Base-by-base conservation (phyloP, 2,329 filamentous ascomycete genomes). In the Phaeomoniella chlamydospora region DNA sequence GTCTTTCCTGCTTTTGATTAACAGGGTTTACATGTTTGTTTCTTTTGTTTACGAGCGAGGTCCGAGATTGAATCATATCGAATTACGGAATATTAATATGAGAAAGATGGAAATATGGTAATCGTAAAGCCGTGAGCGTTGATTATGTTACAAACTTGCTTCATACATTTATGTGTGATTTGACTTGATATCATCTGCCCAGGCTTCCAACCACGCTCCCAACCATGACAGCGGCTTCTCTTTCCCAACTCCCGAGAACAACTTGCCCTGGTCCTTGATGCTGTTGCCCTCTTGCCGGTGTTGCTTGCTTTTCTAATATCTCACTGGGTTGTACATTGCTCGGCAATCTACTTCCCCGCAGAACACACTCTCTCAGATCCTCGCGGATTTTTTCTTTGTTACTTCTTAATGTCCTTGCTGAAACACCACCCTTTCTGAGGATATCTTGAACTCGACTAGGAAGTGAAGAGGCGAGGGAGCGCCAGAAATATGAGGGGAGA, bases 211-310 rank as follows among this genome's bases (percentile, higher is more conserved):
- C 67, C 4, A 94, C 75, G 48, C 83, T 83, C 36, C 82, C 80
- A 30, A 93, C 81, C 88, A 96, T 94, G 33, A 96, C 87, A 2
- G 87, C 86, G 33, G 87, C 80, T 59, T 96, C 90, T 29, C 88
- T 72, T 49, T 94, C 88, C 84, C 85, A 94, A 38, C 64, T 70
- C 4, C 62, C 65, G 42, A 55, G 59, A 43, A 61, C 61, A 10
- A 60, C 59, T n/a, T 60, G 51, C 30, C 67, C 57, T 53, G 63
- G 40, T 43, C 39, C 63, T 67, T 49, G 42, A 40, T 52, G 50
- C 53, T 37, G 18, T n/a, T n/a, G n/a, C n/a, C n/a, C n/a, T n/a
- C n/a, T n/a, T n/a, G n/a, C n/a, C n/a, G n/a, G n/a, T n/a, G n/a
- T n/a, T n/a, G n/a, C n/a, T n/a, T n/a, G n/a, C 53, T 57, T 47